A percentile compares a stretch with the other conserved stretches of the same genome.
Conservation (phyloP, 129 eudicot species). For the sunflower (Helianthus annuus) region DNA sequence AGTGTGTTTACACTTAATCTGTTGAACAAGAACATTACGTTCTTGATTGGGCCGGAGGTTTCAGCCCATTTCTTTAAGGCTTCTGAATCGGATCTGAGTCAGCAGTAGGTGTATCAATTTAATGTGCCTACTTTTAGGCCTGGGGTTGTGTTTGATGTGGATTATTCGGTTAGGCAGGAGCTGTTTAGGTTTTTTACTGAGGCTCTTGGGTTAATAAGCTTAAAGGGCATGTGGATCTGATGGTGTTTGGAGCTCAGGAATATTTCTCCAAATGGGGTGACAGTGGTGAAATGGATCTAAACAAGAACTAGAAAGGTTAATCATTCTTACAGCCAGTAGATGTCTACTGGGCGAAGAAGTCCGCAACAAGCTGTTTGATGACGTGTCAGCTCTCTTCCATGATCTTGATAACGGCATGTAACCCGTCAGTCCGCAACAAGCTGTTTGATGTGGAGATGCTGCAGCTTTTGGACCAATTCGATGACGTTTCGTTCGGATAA, state of each 20-base stretch:
- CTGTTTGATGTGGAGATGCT: no score
- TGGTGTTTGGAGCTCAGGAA: constrained; percentile 88
- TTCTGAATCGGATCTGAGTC: constrained; percentile 87
- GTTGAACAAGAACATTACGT: constrained; percentile 66
- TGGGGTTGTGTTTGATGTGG: constrained; percentile 91
- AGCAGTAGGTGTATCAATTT: constrained; percentile 89
- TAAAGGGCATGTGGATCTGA: constrained; percentile 78
- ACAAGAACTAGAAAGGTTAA: constrained; percentile 75
- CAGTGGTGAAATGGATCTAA: constrained; percentile 85
- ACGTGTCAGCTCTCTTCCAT: constrained; percentile 90
- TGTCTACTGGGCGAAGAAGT: constrained; percentile 88
- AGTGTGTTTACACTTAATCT: constrained; percentile 80
- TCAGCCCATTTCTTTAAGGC: constrained; percentile 96
- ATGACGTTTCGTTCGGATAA: no score
- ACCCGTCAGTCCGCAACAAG: no score
- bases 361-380: constrained; percentile 87
- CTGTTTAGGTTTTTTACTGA: constrained; percentile 93
- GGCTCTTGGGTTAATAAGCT: constrained; percentile 73
- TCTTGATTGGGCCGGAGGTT: constrained; percentile 87
- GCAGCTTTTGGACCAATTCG: no score
- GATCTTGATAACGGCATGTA: constrained; percentile 96
- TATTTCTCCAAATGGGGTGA: constrained; percentile 97
- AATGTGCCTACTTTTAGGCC: constrained; percentile 96
- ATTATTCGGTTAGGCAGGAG: constrained; percentile 80
- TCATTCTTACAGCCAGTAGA: constrained; percentile 86